Evolutionary conservation across 495 filamentous ascomycete species (phyloP).

Genomic region (Daldinia concentrica): DNA sequence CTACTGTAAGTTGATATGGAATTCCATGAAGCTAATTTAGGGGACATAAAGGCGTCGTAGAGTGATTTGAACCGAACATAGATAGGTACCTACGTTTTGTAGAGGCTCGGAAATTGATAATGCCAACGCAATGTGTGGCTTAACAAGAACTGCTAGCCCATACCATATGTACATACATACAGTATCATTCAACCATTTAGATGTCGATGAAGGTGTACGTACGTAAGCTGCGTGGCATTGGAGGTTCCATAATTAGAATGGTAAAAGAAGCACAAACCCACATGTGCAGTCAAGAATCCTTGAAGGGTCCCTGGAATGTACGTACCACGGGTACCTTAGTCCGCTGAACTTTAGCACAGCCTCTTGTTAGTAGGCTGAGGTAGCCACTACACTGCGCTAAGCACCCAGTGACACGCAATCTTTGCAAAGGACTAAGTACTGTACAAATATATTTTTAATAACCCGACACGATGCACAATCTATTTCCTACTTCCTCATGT

Average conservation of each 20-base stretch:
- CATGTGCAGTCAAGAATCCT: background rate
- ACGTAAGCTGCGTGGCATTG: slow-evolving; percentile 1
- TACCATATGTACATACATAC: too few species aligned
- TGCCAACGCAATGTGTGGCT: background rate
- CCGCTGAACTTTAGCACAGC: slow-evolving; percentile 7
- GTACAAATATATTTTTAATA: background rate
- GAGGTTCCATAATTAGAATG: background rate
- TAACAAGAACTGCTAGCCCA: background rate
- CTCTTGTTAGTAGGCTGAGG: background rate
- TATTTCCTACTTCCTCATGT: background rate
- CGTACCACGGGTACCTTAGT: slow-evolving; percentile 4
- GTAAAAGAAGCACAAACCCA: too few species aligned
- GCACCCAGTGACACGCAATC: slow-evolving; percentile 1
- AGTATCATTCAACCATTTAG: background rate
- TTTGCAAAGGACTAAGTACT: background rate
- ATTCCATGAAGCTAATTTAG: background rate
- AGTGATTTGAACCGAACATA: background rate
- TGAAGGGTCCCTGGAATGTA: slow-evolving; percentile 1
- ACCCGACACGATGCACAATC: background rate
- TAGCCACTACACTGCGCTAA: background rate
- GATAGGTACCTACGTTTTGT: background rate
- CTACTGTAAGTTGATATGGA: slow-evolving; percentile 9
- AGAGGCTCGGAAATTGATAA: too few species aligned
- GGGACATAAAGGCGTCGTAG: background rate
- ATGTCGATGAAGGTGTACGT: background rate